A percentile compares a stretch with the other conserved stretches of the same genome.
phyloP scores from a whole-genome alignment of 192 early-diverging fungal genomes.

The Paraglomus occultum region DNA sequence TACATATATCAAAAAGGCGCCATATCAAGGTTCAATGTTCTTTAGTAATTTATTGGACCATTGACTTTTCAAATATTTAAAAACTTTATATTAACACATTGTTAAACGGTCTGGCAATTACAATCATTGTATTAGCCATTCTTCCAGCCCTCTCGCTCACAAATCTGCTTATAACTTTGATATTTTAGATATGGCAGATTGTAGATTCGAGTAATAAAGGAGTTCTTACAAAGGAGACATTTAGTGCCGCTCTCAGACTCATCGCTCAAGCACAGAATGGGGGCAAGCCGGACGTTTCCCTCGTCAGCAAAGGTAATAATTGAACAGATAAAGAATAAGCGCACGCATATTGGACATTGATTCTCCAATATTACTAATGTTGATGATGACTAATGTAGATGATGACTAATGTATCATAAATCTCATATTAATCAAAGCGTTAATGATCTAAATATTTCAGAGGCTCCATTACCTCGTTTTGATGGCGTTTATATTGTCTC shows the following conservation, averaged over 20 bases:
- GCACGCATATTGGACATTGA: background rate
- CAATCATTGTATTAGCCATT: background rate
- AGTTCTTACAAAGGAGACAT: slow-evolving; percentile 65
- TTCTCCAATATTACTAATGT: slow-evolving; percentile 11
- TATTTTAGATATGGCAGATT: slow-evolving; percentile 80
- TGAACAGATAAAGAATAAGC: background rate
- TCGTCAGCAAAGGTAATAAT: slow-evolving; percentile 31
- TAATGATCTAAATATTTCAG: slow-evolving; percentile 7
- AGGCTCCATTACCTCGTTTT: slow-evolving; percentile 58
- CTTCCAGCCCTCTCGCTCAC: background rate
- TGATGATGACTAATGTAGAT: background rate
- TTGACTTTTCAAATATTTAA: background rate
- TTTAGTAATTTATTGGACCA: background rate
- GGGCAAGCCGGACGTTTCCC: slow-evolving; percentile 52
- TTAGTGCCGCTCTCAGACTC: slow-evolving; percentile 81
- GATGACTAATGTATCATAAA: slow-evolving; percentile 6
- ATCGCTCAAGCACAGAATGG: slow-evolving; percentile 84
- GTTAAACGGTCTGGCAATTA: background rate
- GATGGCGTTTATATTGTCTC: slow-evolving; percentile 46
- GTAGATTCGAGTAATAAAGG: slow-evolving; percentile 78
- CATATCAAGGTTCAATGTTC: too few relatives aligned
- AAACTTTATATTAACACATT: background rate
- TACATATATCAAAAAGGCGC: too few relatives aligned
- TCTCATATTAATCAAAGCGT: background rate
- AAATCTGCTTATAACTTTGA: slow-evolving; percentile 19